Conservation (phyloP, 176 grass and related monocot genomes). For the Rhynchospora breviuscula region DNA sequence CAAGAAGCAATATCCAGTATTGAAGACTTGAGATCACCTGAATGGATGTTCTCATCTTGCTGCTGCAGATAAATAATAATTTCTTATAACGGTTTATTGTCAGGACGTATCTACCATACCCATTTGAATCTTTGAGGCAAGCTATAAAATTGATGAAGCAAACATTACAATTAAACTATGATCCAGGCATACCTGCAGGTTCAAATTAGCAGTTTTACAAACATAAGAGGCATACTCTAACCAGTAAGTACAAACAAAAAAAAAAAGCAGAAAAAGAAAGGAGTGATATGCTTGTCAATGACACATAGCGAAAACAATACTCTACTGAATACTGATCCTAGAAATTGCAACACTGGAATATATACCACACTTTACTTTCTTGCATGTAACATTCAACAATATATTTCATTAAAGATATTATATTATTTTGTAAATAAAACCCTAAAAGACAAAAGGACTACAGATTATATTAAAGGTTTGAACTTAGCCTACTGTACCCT, state of each 20-base stretch:
- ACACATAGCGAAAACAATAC: neutral
- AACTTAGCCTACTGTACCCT: neutral
- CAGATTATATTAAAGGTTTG: neutral
- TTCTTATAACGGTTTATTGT: neutral
- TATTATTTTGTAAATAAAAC: neutral
- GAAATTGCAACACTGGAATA: neutral
- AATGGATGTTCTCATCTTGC: neutral
- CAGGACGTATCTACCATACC: neutral
- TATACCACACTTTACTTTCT: neutral
- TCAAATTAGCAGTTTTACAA: neutral
- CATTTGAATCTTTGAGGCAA: neutral
- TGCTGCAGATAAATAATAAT: neutral
- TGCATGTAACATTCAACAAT: neutral
- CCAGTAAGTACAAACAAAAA: neutral
- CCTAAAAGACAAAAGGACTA: neutral
- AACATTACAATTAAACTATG: neutral
- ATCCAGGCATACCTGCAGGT: neutral
- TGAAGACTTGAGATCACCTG: neutral
- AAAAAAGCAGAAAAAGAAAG: neutral
- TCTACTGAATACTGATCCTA: neutral
- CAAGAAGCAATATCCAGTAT: slow-evolving; percentile 2
- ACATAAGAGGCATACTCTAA: neutral
- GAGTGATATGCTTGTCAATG: neutral
- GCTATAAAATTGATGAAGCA: neutral
- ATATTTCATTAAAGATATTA: neutral